A percentile compares a stretch with the other conserved stretches of the same genome.
Conservation (phyloP, 805 yeast genomes). For the Spathaspora arborariae region DNA sequence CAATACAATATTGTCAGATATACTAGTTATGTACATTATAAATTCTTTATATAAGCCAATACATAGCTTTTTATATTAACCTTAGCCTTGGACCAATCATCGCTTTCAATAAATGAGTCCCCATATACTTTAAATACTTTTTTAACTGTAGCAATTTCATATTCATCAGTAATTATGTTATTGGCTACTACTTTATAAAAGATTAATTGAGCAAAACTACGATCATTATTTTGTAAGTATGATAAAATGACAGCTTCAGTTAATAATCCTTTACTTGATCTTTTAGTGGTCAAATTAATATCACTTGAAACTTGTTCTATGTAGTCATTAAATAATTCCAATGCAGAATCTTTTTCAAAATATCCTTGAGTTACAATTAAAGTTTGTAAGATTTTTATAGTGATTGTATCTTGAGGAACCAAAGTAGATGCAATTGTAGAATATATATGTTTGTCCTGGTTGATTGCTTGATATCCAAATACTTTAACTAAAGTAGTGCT, state of each 20-base stretch:
- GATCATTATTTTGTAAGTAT: conserved; percentile 41
- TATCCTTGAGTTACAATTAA: conserved; percentile 40
- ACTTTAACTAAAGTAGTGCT: conserved; percentile 39
- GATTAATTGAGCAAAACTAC: conserved; percentile 51
- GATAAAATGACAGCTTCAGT: conserved; percentile 47
- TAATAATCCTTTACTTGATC: conserved; percentile 42
- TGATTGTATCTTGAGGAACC: conserved; percentile 21
- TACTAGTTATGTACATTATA: conserved; percentile 4
- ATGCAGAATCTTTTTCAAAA: conserved; percentile 35
- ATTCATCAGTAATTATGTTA: conserved; percentile 30
- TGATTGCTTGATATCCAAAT: conserved; percentile 38
- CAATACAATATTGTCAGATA: neutral
- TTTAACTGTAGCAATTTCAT: conserved; percentile 40
- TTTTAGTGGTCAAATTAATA: conserved; percentile 20
- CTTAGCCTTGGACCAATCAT: conserved; percentile 30
- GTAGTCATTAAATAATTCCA: conserved; percentile 44
- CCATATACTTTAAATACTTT: conserved; percentile 46
- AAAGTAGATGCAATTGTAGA: conserved; percentile 38
- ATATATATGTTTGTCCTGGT: conserved; percentile 21
- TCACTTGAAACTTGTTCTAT: conserved; percentile 33
- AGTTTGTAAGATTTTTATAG: conserved; percentile 34
- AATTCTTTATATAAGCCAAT: conserved; percentile 9
- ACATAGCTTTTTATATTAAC: conserved; percentile 26
- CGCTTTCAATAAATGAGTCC: conserved; percentile 42
- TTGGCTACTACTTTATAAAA: conserved; percentile 42